Evolutionary conservation across 768 basidiomycete species (phyloP).

Genomic region (Leccinum broughii): DNA sequence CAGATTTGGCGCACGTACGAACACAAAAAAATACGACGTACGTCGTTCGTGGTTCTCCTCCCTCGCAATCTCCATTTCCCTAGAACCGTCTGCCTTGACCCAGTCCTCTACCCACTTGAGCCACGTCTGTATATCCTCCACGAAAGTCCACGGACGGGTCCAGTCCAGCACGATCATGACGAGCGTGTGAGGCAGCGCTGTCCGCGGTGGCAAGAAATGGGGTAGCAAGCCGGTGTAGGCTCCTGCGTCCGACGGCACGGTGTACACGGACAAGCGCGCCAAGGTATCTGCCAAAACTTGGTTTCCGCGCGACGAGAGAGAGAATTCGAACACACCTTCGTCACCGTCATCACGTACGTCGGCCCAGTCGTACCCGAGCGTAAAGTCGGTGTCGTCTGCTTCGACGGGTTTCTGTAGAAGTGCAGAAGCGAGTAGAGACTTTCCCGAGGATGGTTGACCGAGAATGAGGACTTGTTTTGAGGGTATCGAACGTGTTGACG

Average conservation of each 20-base stretch:
- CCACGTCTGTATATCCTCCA: slow-evolving; percentile 85
- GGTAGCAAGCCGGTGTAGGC: slow-evolving; percentile 74
- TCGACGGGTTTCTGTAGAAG: slow-evolving; percentile 64
- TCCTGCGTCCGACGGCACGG: slow-evolving; percentile 78
- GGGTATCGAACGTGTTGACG: slow-evolving; percentile 75
- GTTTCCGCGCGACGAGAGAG: background rate
- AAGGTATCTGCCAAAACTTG: slow-evolving; percentile 62
- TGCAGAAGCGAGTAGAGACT: slow-evolving; percentile 71
- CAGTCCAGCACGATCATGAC: slow-evolving; percentile 91
- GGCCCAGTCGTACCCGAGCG: slow-evolving; percentile 89
- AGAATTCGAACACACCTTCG: slow-evolving; percentile 64
- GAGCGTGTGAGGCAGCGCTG: slow-evolving; percentile 66
- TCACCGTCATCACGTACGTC: slow-evolving; percentile 91
- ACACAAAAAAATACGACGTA: slow-evolving; percentile 40
- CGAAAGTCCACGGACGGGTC: slow-evolving; percentile 92
- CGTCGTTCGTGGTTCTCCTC: slow-evolving; percentile 84
- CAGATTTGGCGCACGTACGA: background rate
- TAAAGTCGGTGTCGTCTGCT: slow-evolving; percentile 69
- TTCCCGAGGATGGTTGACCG: slow-evolving; percentile 77
- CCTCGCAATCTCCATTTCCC: slow-evolving; percentile 71
- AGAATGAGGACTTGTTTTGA: slow-evolving; percentile 87
- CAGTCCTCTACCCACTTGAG: slow-evolving; percentile 82
- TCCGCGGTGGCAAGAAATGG: slow-evolving; percentile 73
- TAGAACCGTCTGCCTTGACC: slow-evolving; percentile 64
- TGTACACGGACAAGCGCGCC: slow-evolving; percentile 87